These are phyloP conservation scores for Boletellus ananiceps DNA, from an alignment of 768 basidiomycete species.

Conservation along the genomic window DNA sequence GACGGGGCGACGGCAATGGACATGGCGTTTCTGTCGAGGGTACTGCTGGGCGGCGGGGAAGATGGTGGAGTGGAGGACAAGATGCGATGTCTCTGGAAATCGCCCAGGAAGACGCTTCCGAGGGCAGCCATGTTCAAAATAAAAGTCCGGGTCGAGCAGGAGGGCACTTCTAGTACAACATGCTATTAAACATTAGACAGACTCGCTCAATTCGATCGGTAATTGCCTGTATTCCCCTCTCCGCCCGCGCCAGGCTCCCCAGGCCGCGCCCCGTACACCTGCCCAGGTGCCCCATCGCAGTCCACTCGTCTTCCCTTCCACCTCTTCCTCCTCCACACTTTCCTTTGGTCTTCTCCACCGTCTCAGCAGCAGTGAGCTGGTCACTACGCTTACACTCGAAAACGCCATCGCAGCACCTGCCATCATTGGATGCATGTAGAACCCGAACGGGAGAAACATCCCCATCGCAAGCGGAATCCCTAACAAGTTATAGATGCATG, in stretches of 20 bases:
- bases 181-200: constrained; percentile 16
- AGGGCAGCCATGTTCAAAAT: constrained; percentile 50
- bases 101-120: constrained; percentile 80
- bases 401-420: constrained; percentile 99
- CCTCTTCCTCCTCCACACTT: constrained; percentile 60
- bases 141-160: neutral
- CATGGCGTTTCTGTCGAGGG: constrained; percentile 8
- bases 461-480: constrained; percentile 99
- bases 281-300: constrained; percentile 26
- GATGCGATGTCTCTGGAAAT: constrained; percentile 62
- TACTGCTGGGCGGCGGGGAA: constrained; percentile 34
- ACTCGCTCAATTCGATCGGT: constrained; percentile 59
- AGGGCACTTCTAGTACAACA: neutral
- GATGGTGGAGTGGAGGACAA: constrained; percentile 52
- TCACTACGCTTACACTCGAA: constrained; percentile 93
- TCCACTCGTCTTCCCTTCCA: constrained; percentile 28
- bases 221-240: constrained; percentile 63
- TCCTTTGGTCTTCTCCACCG: constrained; percentile 74
- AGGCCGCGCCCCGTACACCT: constrained; percentile 38
- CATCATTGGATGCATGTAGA: constrained; percentile 97
- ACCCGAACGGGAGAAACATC: constrained; percentile 82
- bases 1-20: constrained; percentile 12
- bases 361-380: constrained; percentile 78
- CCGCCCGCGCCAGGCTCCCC: constrained; percentile 48
- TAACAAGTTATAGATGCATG: constrained; percentile 88